Base-by-base conservation (phyloP, 257 asterid genomes). In the Cordia subcordata region DNA sequence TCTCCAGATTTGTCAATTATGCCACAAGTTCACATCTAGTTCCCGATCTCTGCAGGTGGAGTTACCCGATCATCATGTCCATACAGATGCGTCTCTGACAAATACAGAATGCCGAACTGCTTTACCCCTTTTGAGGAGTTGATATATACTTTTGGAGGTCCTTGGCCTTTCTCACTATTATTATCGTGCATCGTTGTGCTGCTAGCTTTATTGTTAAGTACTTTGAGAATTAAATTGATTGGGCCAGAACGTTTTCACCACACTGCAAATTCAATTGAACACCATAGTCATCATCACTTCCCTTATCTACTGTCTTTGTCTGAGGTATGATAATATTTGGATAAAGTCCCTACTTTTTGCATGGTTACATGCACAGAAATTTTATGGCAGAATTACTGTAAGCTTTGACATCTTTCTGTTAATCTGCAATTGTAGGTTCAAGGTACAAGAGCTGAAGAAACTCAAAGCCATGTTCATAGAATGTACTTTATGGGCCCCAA, bases 401-500 rank as follows among this genome's bases (percentile, higher is more conserved):
- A 33, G 20, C 47, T 62, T 22, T 62, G 20, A 49, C 44, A 13
- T 17, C 5, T 47, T 21, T 27, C 49, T 51, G 37, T 49, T 65
- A 17, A 8, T 49, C 49, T 60, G 39, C 33, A 63, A 68, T 60
- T 73, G 60, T 74, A 90, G 96, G 96, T 90, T 61, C 94, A 93
- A 19, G 94, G 97, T 72, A 79, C 90, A 66, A 82, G 87, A 84
- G 72, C 77, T 57, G 97, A 90, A 61, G 97, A 90, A 71, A 76
- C 83, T 71, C 96, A 86, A 72, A 84, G 79, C 72, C 97, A 90
- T 75, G 94, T 90, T 45, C 92, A 90, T 71, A 79, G 96, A 82
- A 84, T 90, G 94, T 90, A 84, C 75, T 90, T 90, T 78, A 86
- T 86, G 96, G 97, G 96, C 52, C 96, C 94, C 64, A 90, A 90